Percentiles rank a stretch among this genome's conserved stretches.
Evolutionary conservation across 2,329 filamentous ascomycete species (phyloP).

Genomic region (Penicillium decumbens): DNA sequence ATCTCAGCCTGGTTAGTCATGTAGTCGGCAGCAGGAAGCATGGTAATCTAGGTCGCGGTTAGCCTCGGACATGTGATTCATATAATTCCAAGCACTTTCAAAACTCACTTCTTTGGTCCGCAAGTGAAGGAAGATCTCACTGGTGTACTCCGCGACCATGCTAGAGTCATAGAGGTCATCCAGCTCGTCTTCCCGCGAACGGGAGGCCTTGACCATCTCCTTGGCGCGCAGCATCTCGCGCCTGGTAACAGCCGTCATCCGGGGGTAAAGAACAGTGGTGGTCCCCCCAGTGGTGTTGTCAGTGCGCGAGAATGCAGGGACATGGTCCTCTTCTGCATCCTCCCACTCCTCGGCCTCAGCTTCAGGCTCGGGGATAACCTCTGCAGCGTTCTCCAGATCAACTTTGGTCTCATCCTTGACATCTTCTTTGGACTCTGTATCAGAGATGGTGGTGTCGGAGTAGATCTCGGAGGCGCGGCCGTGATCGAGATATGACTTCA

Average conservation of each 20-base stretch:
- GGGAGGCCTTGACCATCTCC: conserved; percentile 61
- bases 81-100: not conserved
- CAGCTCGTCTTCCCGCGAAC: conserved; percentile 69
- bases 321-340: conserved; percentile 67
- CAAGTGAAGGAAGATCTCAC: conserved; percentile 95
- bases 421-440: conserved; percentile 11
- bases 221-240: conserved; percentile 68
- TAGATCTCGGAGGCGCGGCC: not conserved
- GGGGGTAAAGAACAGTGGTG: conserved; percentile 66
- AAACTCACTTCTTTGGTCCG: conserved; percentile 70
- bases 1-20: conserved; percentile 98
- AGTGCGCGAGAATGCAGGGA: conserved; percentile 69
- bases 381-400: not conserved
- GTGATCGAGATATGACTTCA: not conserved
- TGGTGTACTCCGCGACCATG: conserved; percentile 95
- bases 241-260: conserved; percentile 51
- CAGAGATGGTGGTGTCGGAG: conserved; percentile 17
- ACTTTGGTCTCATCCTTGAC: not conserved
- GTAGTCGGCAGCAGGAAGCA: conserved; percentile 86
- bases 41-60: conserved; percentile 54
- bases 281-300: conserved; percentile 66
- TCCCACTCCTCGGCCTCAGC: conserved; percentile 72
- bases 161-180: conserved; percentile 91
- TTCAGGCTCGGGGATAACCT: conserved; percentile 42
- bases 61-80: not conserved